Evolutionary conservation across 2,329 filamentous ascomycete species (phyloP), one percentile per base, ranked within the genome.

Genomic region (Sarocladium oryzae): DNA sequence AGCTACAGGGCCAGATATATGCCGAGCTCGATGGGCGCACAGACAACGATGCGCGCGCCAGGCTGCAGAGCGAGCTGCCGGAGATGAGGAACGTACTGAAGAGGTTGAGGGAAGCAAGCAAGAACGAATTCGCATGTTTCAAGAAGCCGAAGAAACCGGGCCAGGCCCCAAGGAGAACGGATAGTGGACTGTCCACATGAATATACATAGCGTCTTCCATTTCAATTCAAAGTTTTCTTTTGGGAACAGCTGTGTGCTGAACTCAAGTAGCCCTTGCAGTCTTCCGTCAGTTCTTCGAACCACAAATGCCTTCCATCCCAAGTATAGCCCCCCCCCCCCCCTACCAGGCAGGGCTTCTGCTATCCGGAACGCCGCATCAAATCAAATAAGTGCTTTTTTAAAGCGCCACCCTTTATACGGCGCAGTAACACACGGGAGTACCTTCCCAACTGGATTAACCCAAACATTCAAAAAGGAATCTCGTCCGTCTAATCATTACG

Each of bases 11-110:
- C 59, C 83, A 91, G 65, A 92, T 99, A 45, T 99, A 97, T 68
- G 82, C 93, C 57, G 89, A 93, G 64, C 74, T 99, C 15, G 93
- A 99, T 65, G 79, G 82, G 54, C 84, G 90, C 48, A 97, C 93
- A 50, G 90, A 95, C 63, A 91, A 93, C 60, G 85, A 89, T 54
- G 90, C 91, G 2, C 78, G 93, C 49, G 79, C 83, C 10, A 77
- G 80, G 54, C 71, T 99, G 58, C 92, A 97, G 71, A 84, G 81
- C 51, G 92, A 97, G 71, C 70, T 99, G 57, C 88, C 89, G 2
- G 89, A 91, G 64, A 90, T 99, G 88, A 82, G 92, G 55, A 84
- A 79, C 48, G 84, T 92, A 41, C 72, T 99, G 57, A 97, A 96
- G 78, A 82, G 82, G 59, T 71, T 96, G 57, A 76, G 89, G 53